phyloP scores from a whole-genome alignment of 75 land plant genomes.

The Sequoiadendron giganteum region DNA sequence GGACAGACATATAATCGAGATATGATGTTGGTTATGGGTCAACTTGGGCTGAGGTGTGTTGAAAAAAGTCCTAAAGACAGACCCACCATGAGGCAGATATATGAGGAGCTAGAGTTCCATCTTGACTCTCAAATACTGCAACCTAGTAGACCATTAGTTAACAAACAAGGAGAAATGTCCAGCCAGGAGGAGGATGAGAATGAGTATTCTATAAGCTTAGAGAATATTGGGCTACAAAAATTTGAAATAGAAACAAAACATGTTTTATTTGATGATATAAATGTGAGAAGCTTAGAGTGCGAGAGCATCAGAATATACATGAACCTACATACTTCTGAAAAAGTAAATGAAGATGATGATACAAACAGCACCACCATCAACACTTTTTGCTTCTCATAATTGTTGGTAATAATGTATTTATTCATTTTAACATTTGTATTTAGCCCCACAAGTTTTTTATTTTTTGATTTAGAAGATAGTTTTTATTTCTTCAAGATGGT shows the following conservation, averaged over 20 bases:
- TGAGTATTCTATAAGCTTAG: conserved; percentile 27
- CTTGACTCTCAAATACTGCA: conserved; percentile 3
- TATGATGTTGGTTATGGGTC: conserved; percentile 52
- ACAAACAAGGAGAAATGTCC: not conserved
- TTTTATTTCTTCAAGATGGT: too few relatives aligned
- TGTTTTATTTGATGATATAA: conserved; percentile 18
- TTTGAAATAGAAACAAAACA: conserved; percentile 32
- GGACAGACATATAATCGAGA: conserved; percentile 39
- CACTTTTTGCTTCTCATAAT: not conserved
- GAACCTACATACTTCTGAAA: not conserved
- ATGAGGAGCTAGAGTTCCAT: conserved; percentile 41
- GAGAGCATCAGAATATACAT: conserved; percentile 9
- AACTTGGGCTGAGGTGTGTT: conserved; percentile 45
- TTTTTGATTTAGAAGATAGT: too few relatives aligned
- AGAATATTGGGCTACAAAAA: conserved; percentile 31
- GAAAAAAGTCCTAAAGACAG: conserved; percentile 23
- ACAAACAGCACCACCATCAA: not conserved
- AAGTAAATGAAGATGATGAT: not conserved
- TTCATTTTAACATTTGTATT: not conserved
- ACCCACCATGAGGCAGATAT: conserved; percentile 46
- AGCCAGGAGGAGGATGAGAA: conserved; percentile 18
- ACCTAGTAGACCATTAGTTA: not conserved
- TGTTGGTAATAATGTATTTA: not conserved
- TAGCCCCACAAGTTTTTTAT: too few relatives aligned
- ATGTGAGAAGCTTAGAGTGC: conserved; percentile 25